These are phyloP conservation scores for Alternaria ventricosa DNA, from an alignment of 2,329 filamentous ascomycete species.

Conservation along the genomic window DNA sequence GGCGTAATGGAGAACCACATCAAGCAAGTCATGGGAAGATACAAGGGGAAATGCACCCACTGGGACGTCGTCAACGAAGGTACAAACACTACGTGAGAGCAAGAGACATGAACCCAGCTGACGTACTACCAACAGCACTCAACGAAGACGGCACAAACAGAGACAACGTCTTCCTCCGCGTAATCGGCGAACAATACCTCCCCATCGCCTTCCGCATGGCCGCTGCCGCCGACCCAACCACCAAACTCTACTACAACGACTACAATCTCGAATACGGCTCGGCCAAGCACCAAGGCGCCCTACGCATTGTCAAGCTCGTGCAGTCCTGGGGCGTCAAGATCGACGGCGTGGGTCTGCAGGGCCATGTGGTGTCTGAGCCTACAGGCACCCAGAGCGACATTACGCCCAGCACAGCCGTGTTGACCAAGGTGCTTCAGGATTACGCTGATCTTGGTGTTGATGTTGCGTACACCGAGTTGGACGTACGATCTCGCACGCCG, in stretches of 20 bases:
- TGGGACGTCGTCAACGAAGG: conserved; percentile 50
- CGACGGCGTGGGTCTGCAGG: conserved; percentile 68
- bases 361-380: conserved; percentile 60
- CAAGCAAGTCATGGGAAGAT: conserved; percentile 43
- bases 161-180: conserved; percentile 61
- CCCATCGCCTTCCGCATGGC: conserved; percentile 64
- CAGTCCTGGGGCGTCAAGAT: conserved; percentile 55
- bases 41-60: conserved; percentile 46
- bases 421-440: conserved; percentile 57
- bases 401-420: conserved; percentile 54
- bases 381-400: conserved; percentile 51
- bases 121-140: conserved; percentile 49
- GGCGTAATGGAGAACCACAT: conserved; percentile 50
- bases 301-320: conserved; percentile 45
- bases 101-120: not conserved
- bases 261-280: conserved; percentile 67
- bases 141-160: conserved; percentile 64
- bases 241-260: conserved; percentile 69
- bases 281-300: conserved; percentile 47
- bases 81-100: not conserved
- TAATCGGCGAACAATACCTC: conserved; percentile 64
- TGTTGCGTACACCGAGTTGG: conserved; percentile 67
- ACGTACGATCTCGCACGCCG: conserved; percentile 60
- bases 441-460: conserved; percentile 63
- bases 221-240: conserved; percentile 61